Percentiles rank a stretch among this genome's conserved stretches.
Conservation (phyloP, 768 basidiomycete species). For the Stropharia rugosoannulata region DNA sequence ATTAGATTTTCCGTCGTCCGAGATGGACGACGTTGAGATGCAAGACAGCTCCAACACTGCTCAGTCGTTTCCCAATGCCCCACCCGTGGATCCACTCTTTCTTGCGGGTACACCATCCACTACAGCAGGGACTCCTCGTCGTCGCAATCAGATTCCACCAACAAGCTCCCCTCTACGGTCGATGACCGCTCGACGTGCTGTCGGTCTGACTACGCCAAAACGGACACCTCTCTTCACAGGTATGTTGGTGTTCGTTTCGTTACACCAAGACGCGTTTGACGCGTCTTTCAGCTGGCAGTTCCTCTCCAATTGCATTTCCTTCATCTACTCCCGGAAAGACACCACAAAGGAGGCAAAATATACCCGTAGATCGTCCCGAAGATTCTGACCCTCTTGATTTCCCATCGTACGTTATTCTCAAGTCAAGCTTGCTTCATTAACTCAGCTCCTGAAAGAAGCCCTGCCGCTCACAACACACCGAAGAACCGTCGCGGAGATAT, state of each 20-base stretch:
- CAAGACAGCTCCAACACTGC: slow-evolving; percentile 22
- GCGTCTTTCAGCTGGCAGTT: slow-evolving; percentile 45
- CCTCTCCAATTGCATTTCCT: slow-evolving; percentile 64
- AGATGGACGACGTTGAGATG: slow-evolving; percentile 44
- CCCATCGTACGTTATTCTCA: slow-evolving; percentile 51
- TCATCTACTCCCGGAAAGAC: slow-evolving; percentile 60
- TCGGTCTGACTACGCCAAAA: slow-evolving; percentile 57
- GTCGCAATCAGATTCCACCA: slow-evolving; percentile 32
- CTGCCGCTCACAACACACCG: slow-evolving; percentile 53
- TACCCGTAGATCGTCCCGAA: slow-evolving; percentile 35
- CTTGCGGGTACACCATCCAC: slow-evolving; percentile 53
- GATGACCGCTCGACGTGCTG: slow-evolving; percentile 48
- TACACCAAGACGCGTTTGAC: slow-evolving; percentile 2
- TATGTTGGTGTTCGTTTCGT: slow-evolving; percentile 23
- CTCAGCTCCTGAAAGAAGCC: slow-evolving; percentile 39
- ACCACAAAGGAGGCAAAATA: slow-evolving; percentile 33
- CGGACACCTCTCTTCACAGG: slow-evolving; percentile 52
- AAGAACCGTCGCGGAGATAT: slow-evolving; percentile 87
- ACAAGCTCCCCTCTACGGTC: slow-evolving; percentile 48
- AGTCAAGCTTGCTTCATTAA: background rate
- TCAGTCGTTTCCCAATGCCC: slow-evolving; percentile 41
- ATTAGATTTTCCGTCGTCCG: slow-evolving; percentile 65
- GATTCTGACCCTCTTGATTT: slow-evolving; percentile 73
- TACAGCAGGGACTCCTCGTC: slow-evolving; percentile 46
- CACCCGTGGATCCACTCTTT: slow-evolving; percentile 47